phyloP scores from a whole-genome alignment of 2,329 filamentous ascomycete species.

The Fusarium azukiicola region DNA sequence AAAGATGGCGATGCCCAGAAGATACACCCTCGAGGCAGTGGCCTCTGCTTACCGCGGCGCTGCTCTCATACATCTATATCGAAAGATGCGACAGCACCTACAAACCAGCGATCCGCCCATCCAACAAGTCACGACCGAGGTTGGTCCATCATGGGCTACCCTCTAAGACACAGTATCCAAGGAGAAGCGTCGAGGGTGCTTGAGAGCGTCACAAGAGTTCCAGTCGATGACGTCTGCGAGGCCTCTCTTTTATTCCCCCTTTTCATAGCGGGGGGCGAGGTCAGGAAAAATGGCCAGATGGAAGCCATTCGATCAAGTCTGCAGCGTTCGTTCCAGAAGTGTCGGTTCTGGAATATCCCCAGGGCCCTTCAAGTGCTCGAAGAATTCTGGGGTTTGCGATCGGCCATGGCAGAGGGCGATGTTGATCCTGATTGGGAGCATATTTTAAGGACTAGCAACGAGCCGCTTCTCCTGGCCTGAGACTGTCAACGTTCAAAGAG shows the following conservation, averaged over 20 bases:
- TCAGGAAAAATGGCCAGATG: background rate
- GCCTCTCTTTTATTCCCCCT: background rate
- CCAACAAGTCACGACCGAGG: too few species aligned
- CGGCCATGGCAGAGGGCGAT: background rate
- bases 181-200: background rate
- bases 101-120: background rate
- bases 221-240: background rate
- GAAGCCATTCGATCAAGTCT: background rate
- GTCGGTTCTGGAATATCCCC: background rate
- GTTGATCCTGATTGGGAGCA: background rate
- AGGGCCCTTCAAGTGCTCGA: conserved; percentile 7
- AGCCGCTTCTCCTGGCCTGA: conserved; percentile 9
- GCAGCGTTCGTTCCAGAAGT: background rate
- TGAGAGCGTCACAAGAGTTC: background rate
- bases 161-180: background rate
- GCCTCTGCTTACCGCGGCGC: background rate
- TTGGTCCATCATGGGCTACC: background rate
- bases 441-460: background rate
- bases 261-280: background rate
- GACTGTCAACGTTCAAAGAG: background rate
- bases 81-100: background rate
- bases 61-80: conserved; percentile 8
- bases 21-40: conserved; percentile 1
- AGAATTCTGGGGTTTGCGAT: background rate
- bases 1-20: background rate